Base-by-base conservation (phyloP, 352 stramenopile species). In the Nothophytophthora sp. region DNA sequence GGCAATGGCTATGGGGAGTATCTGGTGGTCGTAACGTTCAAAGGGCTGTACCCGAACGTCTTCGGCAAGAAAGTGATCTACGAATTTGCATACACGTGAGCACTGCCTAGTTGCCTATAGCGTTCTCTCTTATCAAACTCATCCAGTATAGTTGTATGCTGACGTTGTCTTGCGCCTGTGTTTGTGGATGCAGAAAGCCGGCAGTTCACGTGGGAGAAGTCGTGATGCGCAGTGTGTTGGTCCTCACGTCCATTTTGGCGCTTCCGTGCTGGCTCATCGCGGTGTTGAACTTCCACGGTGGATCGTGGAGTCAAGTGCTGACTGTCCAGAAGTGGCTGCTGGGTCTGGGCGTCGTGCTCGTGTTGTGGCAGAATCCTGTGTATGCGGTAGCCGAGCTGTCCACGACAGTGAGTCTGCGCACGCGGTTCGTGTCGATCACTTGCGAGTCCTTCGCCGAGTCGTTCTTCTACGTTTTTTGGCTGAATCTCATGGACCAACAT, bases 331-430 rank as follows among this genome's bases (percentile, higher is more conserved):
- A 83, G 34, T 90, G 77, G 75, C 55, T 92, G 18, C 44, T 92
- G 8, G 76, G 67, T 1, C 49, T 95, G 20, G 79, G 82, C 12
- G 47, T 88, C 33, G 80, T 90, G 39, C 62, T 95, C 5, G 48
- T 92, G n/a, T 50, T 92, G 8, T 95, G 79, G 78, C 84, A 95
- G 43, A 95, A 95, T 23, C 84, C 84, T 9, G 74, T 92, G 15
- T 88, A 88, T 35, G 71, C 76, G 7, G 55, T 81, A 36, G 75
- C 82, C 3, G 68, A 90, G 29, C 65, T 87, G 48, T 84, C 72
- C 30, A 60, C 64, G 16, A 76, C 50, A 4, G 67, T 86, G 35
- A 85, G 65, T 47, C 46, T 80, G 32, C 70, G 78, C n/a, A 87
- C 72, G 18, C 66, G 76, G 2, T 92, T 90, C 29, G 72, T 86